Conservation (phyloP, 2,329 filamentous ascomycete species). For the Sporothrix variecibatus region DNA sequence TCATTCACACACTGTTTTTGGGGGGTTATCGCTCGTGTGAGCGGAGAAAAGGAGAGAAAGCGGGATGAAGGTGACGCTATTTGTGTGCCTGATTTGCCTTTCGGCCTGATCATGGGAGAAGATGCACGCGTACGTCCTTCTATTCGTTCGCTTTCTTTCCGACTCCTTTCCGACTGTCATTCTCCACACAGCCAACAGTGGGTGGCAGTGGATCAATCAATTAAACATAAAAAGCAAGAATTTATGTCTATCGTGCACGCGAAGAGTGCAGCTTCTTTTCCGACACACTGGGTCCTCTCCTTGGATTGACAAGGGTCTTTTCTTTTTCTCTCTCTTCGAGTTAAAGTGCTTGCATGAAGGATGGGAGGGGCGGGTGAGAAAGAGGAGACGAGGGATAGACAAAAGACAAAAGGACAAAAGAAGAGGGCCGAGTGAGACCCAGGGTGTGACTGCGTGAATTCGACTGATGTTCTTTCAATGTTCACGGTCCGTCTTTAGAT, state of each 20-base stretch:
- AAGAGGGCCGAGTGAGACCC: neutral
- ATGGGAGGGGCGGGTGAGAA: neutral
- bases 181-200: neutral
- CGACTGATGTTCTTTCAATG: neutral
- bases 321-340: neutral
- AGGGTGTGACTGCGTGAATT: neutral
- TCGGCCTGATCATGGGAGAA: neutral
- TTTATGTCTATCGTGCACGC: no score
- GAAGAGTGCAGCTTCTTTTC: neutral
- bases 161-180: neutral
- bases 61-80: neutral
- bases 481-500: neutral
- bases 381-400: neutral
- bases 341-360: slow-evolving; percentile 1
- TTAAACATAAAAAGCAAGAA: neutral
- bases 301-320: neutral
- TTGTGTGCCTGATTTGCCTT: slow-evolving; percentile 1
- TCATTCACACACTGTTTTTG: neutral
- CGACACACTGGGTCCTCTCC: neutral
- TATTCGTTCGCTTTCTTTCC: neutral
- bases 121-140: neutral
- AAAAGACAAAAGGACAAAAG: neutral
- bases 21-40: neutral
- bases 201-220: neutral
- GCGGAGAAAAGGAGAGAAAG: neutral